These are phyloP conservation scores for Talaromyces sp. DNA, from an alignment of 2,329 filamentous ascomycete genomes.

Conservation along the genomic window DNA sequence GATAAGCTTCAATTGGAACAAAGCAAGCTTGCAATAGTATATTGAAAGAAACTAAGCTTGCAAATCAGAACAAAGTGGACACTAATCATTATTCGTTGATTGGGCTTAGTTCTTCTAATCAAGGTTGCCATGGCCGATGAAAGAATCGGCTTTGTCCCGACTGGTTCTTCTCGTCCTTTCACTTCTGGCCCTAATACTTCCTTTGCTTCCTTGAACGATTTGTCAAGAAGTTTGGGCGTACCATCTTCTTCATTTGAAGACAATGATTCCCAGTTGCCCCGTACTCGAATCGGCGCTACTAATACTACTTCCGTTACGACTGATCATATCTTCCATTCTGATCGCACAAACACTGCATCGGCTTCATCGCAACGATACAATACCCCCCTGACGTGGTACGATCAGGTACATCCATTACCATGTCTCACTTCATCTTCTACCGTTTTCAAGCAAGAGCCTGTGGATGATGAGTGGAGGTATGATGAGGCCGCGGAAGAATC, in stretches of 20 bases:
- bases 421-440: neutral
- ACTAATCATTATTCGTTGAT: neutral
- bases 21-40: neutral
- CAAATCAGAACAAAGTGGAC: neutral
- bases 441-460: neutral
- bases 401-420: constrained; percentile 3
- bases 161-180: constrained; percentile 10
- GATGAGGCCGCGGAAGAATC: neutral
- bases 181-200: neutral
- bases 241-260: neutral
- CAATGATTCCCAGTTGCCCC: neutral
- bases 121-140: neutral
- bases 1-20: neutral
- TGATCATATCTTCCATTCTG: neutral
- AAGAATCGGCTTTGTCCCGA: constrained; percentile 7
- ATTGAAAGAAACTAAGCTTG: neutral
- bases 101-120: neutral
- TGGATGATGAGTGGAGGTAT: neutral
- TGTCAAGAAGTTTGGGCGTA: constrained; percentile 1
- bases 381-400: constrained; percentile 1
- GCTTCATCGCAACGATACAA: neutral
- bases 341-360: neutral
- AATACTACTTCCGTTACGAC: neutral
- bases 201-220: constrained; percentile 3
- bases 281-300: neutral